A percentile compares a stretch with the other conserved stretches of the same genome.
phyloP scores from a whole-genome alignment of 768 basidiomycete species.

The Exidia glandulosa region DNA sequence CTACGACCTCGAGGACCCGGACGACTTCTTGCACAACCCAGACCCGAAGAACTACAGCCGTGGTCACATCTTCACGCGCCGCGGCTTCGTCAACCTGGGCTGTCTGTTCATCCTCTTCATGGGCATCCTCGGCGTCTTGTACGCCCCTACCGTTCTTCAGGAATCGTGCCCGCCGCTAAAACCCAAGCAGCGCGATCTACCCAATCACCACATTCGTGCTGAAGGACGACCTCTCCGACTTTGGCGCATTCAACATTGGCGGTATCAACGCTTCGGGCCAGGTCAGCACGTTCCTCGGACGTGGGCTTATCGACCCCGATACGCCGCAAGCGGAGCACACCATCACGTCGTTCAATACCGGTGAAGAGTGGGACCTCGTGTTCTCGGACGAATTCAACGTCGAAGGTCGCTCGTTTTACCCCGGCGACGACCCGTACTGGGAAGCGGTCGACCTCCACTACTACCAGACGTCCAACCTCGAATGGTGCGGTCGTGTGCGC shows the following conservation, averaged over 20 bases:
- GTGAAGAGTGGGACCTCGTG: slow-evolving; percentile 52
- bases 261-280: slow-evolving; percentile 72
- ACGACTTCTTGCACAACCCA: slow-evolving; percentile 66
- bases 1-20: slow-evolving; percentile 43
- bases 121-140: slow-evolving; percentile 36
- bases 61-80: slow-evolving; percentile 50
- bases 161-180: background rate
- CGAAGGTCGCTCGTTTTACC: slow-evolving; percentile 71
- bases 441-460: slow-evolving; percentile 76
- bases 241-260: slow-evolving; percentile 62
- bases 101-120: slow-evolving; percentile 50
- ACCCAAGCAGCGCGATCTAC: slow-evolving; percentile 39
- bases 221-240: slow-evolving; percentile 28
- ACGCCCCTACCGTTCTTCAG: slow-evolving; percentile 26
- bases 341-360: slow-evolving; percentile 40
- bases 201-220: slow-evolving; percentile 51
- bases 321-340: slow-evolving; percentile 56
- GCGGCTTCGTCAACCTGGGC: slow-evolving; percentile 64
- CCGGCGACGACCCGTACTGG: slow-evolving; percentile 87
- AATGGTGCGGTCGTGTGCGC: background rate
- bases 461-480: slow-evolving; percentile 32
- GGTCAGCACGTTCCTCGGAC: slow-evolving; percentile 41
- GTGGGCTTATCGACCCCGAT: slow-evolving; percentile 62
- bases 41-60: slow-evolving; percentile 48
- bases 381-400: slow-evolving; percentile 86